Percentiles rank a stretch among this genome's conserved stretches.
These are phyloP conservation scores for Pichia californica DNA, from an alignment of 805 yeast species.

Conservation along the genomic window DNA sequence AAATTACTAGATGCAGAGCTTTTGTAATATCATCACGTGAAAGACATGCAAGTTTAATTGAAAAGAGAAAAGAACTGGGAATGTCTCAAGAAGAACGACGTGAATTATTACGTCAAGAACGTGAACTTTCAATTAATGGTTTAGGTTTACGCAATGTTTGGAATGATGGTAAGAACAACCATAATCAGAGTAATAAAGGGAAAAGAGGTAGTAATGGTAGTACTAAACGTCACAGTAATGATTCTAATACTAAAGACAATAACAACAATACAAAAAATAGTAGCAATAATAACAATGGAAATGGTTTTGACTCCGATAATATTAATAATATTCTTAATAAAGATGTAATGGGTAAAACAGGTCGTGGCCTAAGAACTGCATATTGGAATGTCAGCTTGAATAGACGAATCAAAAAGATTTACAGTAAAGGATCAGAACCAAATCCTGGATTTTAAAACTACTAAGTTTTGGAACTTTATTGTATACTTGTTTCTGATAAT, in stretches of 20 bases:
- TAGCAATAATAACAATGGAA: neutral
- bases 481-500: too few species aligned
- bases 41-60: conserved; percentile 30
- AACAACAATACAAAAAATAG: neutral
- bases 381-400: conserved; percentile 32
- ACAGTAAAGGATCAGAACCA: conserved; percentile 20
- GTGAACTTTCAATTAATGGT: neutral
- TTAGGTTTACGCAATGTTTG: conserved; percentile 2
- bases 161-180: neutral
- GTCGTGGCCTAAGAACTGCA: conserved; percentile 26
- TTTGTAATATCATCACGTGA: conserved; percentile 65
- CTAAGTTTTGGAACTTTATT: too few species aligned
- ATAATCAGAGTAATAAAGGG: neutral
- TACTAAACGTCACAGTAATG: neutral
- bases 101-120: conserved; percentile 16
- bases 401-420: conserved; percentile 23
- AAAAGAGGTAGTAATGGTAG: neutral
- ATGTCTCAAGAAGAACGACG: conserved; percentile 27
- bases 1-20: conserved; percentile 67
- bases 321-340: conserved; percentile 3
- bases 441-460: conserved; percentile 7
- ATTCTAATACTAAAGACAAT: neutral
- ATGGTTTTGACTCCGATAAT: conserved; percentile 6
- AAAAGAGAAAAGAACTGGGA: conserved; percentile 25
- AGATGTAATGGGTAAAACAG: conserved; percentile 19